Evolutionary conservation across 352 stramenopile genomes (phyloP), one percentile per base, ranked within the genome.

Genomic region (Phytophthora megakarya): DNA sequence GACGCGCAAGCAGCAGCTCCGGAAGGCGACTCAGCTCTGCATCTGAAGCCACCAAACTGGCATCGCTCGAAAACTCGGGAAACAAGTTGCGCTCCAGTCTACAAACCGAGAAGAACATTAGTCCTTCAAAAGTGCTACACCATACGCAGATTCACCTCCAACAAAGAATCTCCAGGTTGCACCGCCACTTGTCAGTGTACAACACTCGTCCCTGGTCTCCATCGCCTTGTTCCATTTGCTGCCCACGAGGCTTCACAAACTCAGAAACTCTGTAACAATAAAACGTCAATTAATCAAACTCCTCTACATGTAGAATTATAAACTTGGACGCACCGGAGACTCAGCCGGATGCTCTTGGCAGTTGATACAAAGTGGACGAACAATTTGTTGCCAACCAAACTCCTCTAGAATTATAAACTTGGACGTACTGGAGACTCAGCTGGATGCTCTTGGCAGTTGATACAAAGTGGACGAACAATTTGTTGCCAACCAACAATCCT

Each of bases 381-480:
- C 35, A 86, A 39, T 46, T 73, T 73, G 1, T 19, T 53, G 32
- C 67, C 67, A 30, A 84, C 67, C 10, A 53, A 25, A n/a, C n/a
- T n/a, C n/a, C n/a, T n/a, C n/a, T n/a, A n/a, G n/a, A n/a, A n/a
- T n/a, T n/a, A n/a, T n/a, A n/a, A n/a, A 35, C 30, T 35, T 18
- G 26, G 22, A 73, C 72, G 21, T 19, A 86, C 77, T 43, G 47
- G 9, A 86, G 61, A 15, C 54, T 51, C 23, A 86, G 26, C 1
- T 66, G 72, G n/a, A 76, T 21, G 11, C 69, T 75, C 39, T 43
- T 68, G 5, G 25, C 11, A 18, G 10, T 32, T 18, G 59, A 67
- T n/a, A 86, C 75, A 28, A 84, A 86, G 55, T 86, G 77, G 26
- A 81, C 70, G 38, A 81, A 86, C 35, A 86, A 39, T 46, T 73